phyloP scores from a whole-genome alignment of 441 rosid species.

The Eruca vesicaria region DNA sequence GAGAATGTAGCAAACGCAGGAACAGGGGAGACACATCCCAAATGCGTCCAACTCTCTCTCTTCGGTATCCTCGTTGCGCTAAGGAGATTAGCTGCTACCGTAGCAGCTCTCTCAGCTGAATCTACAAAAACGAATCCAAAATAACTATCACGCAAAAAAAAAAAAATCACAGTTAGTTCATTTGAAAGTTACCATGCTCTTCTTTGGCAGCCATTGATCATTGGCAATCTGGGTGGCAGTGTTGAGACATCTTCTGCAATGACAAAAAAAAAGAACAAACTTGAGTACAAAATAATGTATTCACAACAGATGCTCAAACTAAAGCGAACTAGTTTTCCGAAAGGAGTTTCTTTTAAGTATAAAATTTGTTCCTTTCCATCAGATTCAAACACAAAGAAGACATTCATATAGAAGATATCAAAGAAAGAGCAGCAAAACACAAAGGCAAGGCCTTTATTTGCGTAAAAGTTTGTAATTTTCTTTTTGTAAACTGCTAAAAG shows the following conservation, averaged over 20 bases:
- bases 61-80: conserved; percentile 21
- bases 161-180: not conserved
- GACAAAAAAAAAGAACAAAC: not conserved
- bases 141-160: not conserved
- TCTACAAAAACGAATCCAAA: not conserved
- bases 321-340: no score
- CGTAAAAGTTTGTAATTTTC: not conserved
- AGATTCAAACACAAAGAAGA: not conserved
- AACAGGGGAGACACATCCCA: conserved; percentile 1
- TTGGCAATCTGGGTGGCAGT: not conserved
- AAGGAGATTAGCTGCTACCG: not conserved
- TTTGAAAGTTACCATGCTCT: not conserved
- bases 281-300: not conserved
- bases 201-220: not conserved
- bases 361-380: not conserved
- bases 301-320: no score
- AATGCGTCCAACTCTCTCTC: not conserved
- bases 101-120: conserved; percentile 19
- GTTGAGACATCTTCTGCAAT: not conserved
- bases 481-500: no score
- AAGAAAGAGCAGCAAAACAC: not conserved
- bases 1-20: not conserved
- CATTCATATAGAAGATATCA: not conserved
- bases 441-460: not conserved
- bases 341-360: not conserved